Percentiles rank a stretch among this genome's conserved stretches.
phyloP scores from a whole-genome alignment of 2,329 filamentous ascomycete genomes.

The Phialophora expanda region DNA sequence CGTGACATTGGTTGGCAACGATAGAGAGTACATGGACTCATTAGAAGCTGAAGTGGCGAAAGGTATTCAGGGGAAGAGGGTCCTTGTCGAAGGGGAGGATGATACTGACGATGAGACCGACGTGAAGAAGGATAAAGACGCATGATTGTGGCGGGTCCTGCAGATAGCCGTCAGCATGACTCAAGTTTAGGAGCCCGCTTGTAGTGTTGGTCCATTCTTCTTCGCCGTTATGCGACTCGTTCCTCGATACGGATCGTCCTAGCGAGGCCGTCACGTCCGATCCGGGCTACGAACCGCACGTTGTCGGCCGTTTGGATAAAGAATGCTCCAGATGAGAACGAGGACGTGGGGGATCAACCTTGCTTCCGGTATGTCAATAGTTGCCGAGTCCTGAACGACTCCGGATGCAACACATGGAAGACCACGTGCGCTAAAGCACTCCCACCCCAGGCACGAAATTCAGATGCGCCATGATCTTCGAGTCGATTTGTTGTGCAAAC shows the following conservation, averaged over 20 bases:
- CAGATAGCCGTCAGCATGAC: background rate
- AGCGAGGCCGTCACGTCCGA: background rate
- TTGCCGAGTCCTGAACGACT: background rate
- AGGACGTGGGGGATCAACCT: slow-evolving; percentile 2
- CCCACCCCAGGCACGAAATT: background rate
- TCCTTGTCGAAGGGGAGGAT: slow-evolving; percentile 73
- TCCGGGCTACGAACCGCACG: background rate
- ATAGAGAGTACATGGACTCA: slow-evolving; percentile 77
- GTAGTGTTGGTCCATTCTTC: background rate
- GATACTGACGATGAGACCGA: slow-evolving; percentile 52
- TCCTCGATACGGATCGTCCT: background rate
- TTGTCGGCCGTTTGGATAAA: background rate
- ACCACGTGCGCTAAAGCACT: slow-evolving; percentile 16
- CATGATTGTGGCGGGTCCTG: slow-evolving; percentile 14
- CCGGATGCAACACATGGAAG: slow-evolving; percentile 8
- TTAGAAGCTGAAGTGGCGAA: slow-evolving; percentile 77
- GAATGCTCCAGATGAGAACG: background rate
- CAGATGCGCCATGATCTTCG: slow-evolving; percentile 1
- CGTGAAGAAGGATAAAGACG: slow-evolving; percentile 35
- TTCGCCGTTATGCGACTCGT: background rate
- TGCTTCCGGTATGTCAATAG: background rate
- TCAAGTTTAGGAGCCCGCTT: background rate
- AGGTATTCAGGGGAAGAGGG: slow-evolving; percentile 73
- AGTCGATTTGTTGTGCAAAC: background rate
- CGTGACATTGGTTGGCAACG: slow-evolving; percentile 81